Evolutionary conservation across 768 basidiomycete species (phyloP).

Genomic region (Gloeostereum incarnatum): DNA sequence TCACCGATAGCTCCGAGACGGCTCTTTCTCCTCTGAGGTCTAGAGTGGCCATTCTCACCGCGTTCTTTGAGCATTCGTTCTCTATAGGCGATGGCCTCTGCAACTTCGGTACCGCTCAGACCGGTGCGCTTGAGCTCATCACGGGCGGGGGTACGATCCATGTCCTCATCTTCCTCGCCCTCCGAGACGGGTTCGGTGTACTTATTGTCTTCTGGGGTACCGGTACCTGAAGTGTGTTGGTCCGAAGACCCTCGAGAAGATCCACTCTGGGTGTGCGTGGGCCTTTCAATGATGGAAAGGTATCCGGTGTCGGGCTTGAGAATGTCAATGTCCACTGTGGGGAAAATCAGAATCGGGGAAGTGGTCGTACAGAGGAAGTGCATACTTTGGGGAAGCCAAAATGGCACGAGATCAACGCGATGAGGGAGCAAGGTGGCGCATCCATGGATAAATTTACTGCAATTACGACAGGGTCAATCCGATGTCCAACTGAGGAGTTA

Average conservation of each 20-base stretch:
- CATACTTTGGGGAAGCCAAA: constrained; percentile 95
- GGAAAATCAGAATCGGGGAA: constrained; percentile 1
- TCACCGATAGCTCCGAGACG: constrained; percentile 10
- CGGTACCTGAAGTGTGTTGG: constrained; percentile 29
- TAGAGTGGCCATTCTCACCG: no score
- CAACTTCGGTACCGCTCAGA: constrained; percentile 61
- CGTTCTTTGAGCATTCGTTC: constrained; percentile 64
- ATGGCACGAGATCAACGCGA: constrained; percentile 92
- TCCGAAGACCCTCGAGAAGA: constrained; percentile 40
- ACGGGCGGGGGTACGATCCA: constrained; percentile 53
- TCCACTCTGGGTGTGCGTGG: constrained; percentile 33
- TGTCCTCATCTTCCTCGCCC: constrained; percentile 85
- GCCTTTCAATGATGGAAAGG: constrained; percentile 67
- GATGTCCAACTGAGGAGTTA: background rate
- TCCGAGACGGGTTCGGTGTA: constrained; percentile 93
- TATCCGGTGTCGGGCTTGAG: constrained; percentile 84
- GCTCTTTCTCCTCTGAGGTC: no score
- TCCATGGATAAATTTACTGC: constrained; percentile 91
- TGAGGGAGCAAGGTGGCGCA: constrained; percentile 89
- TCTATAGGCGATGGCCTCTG: constrained; percentile 80
- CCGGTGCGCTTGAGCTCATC: constrained; percentile 83
- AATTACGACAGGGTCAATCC: constrained; percentile 1
- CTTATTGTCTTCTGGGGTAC: constrained; percentile 30
- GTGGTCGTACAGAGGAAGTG: constrained; percentile 2
- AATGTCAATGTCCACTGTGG: constrained; percentile 87